Conservation (phyloP, 2,329 filamentous ascomycete genomes). For the Triangularia verruculosa region DNA sequence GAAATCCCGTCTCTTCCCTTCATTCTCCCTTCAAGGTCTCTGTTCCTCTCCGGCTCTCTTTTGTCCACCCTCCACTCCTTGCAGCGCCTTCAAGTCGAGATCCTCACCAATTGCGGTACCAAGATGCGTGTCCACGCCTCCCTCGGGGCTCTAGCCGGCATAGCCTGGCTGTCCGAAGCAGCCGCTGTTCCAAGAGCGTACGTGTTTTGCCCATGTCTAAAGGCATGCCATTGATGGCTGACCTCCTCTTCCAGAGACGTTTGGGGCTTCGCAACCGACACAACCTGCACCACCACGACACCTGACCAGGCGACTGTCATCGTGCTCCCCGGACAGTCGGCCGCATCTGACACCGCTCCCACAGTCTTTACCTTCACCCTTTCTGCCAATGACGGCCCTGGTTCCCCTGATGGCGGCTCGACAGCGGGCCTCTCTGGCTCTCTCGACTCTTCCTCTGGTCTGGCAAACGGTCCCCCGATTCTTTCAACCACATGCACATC, state of each 20-base stretch:
- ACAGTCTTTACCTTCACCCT: conserved; percentile 23
- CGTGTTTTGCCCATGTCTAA: conserved; percentile 22
- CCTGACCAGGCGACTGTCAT: conserved; percentile 45
- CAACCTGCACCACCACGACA: conserved; percentile 34
- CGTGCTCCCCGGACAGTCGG: conserved; percentile 43
- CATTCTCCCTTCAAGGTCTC: background rate
- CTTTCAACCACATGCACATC: conserved; percentile 1
- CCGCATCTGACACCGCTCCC: conserved; percentile 11
- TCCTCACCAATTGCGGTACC: conserved; percentile 12
- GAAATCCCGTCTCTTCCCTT: background rate
- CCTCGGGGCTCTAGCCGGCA: conserved; percentile 37
- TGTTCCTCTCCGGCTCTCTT: background rate
- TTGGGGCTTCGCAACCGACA: background rate
- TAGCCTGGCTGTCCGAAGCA: conserved; percentile 34
- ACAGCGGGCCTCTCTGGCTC: conserved; percentile 14
- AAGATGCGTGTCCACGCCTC: conserved; percentile 40
- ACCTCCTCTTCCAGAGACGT: conserved; percentile 14
- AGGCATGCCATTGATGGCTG: background rate
- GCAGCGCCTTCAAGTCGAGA: conserved; percentile 1
- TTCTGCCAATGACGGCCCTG: conserved; percentile 8
- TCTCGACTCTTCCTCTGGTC: conserved; percentile 7
- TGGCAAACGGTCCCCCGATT: background rate
- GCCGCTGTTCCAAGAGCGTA: conserved; percentile 37
- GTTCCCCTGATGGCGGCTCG: conserved; percentile 4
- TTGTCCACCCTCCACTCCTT: background rate